Evolutionary conservation across 805 yeast species (phyloP).

Genomic region (Candida nemodendra): DNA sequence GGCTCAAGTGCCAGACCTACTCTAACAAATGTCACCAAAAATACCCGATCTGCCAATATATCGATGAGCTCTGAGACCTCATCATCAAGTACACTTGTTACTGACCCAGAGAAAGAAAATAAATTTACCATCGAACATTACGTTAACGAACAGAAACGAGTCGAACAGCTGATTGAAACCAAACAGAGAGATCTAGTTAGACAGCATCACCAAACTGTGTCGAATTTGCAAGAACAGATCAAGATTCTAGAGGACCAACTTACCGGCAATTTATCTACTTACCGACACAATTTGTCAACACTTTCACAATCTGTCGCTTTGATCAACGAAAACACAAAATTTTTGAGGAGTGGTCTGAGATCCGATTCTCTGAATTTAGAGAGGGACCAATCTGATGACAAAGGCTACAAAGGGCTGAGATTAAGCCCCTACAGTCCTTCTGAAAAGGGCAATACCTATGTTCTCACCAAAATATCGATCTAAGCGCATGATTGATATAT

Average conservation of each 20-base stretch:
- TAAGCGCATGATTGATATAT: slow-evolving; percentile 2
- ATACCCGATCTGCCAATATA: slow-evolving; percentile 3
- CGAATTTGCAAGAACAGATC: slow-evolving; percentile 11
- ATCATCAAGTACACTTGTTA: slow-evolving; percentile 12
- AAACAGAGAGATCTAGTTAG: slow-evolving; percentile 7
- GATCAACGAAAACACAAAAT: slow-evolving; percentile 20
- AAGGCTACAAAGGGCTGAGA: slow-evolving; percentile 4
- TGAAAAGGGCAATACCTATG: slow-evolving; percentile 20
- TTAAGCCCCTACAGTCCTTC: slow-evolving; percentile 5
- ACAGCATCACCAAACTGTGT: slow-evolving; percentile 4
- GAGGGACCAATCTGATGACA: not conserved
- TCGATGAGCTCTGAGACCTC: slow-evolving; percentile 13
- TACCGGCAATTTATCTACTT: slow-evolving; percentile 11
- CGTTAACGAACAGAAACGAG: slow-evolving; percentile 5
- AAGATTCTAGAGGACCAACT: slow-evolving; percentile 17
- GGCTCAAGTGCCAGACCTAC: slow-evolving; percentile 8
- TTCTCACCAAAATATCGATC: slow-evolving; percentile 12
- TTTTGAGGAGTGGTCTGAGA: slow-evolving; percentile 7
- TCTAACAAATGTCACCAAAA: not conserved
- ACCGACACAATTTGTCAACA: slow-evolving; percentile 16
- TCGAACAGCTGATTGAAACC: slow-evolving; percentile 8
- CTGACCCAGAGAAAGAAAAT: slow-evolving; percentile 2
- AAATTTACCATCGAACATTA: not conserved
- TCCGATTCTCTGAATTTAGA: not conserved
- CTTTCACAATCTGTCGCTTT: slow-evolving; percentile 23